Evolutionary conservation across 345 rosid species (phyloP).

Genomic region (Sapria himalayana): DNA sequence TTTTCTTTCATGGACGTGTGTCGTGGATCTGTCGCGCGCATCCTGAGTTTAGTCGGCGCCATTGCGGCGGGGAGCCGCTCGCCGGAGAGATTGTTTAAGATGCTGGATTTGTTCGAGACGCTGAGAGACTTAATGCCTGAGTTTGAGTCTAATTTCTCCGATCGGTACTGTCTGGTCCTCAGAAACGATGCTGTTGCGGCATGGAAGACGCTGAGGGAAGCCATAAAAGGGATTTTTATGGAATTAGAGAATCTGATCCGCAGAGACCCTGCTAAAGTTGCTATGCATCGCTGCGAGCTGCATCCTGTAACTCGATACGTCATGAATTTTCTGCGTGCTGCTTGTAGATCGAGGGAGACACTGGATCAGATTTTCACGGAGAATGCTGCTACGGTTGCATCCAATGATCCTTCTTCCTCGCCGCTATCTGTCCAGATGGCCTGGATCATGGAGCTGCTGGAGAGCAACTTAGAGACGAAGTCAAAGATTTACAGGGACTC

Average conservation of each 20-base stretch:
- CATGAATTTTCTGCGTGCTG: conserved; percentile 74
- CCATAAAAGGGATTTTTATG: conserved; percentile 70
- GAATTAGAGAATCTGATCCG: conserved; percentile 77
- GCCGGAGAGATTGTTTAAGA: conserved; percentile 74
- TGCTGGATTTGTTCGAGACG: conserved; percentile 67
- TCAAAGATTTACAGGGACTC: conserved; percentile 54
- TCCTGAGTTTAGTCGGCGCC: conserved; percentile 56
- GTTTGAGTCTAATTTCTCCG: conserved; percentile 44
- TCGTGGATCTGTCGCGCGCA: conserved; percentile 53
- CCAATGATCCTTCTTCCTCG: conserved; percentile 17
- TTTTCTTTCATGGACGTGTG: conserved; percentile 88
- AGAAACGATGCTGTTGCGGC: conserved; percentile 51
- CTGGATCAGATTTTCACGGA: conserved; percentile 72
- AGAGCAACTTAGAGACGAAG: conserved; percentile 75
- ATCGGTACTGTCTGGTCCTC: conserved; percentile 48
- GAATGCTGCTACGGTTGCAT: conserved; percentile 12
- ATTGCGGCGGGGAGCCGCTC: conserved; percentile 57
- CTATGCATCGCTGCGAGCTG: conserved; percentile 66
- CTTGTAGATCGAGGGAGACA: conserved; percentile 49
- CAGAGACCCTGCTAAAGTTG: conserved; percentile 67
- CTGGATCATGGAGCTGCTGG: conserved; percentile 86
- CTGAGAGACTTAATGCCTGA: conserved; percentile 69
- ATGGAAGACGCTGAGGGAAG: conserved; percentile 67
- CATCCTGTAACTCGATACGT: conserved; percentile 87
- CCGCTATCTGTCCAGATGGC: conserved; percentile 49